Conservation (phyloP, 768 basidiomycete genomes). For the Ramaria sp. region DNA sequence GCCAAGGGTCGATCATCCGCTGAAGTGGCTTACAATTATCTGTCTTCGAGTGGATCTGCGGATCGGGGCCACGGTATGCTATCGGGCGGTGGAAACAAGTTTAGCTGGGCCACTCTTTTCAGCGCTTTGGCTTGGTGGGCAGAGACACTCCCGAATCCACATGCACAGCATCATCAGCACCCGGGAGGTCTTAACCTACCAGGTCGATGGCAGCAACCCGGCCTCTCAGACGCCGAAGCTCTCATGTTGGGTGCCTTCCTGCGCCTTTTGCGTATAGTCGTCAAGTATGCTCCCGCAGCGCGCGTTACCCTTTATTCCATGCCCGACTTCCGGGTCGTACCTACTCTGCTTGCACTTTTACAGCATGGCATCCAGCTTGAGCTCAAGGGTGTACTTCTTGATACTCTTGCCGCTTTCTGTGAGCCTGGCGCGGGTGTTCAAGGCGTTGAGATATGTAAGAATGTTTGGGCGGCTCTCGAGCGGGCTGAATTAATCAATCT, state of each 20-base stretch:
- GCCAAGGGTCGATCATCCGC: conserved; percentile 79
- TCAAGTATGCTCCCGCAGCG: conserved; percentile 63
- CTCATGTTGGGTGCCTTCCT: conserved; percentile 74
- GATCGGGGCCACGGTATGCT: conserved; percentile 39
- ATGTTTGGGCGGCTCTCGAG: conserved; percentile 80
- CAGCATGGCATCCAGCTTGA: conserved; percentile 81
- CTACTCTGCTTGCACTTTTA: conserved; percentile 67
- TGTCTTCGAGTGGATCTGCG: conserved; percentile 44
- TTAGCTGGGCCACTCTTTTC: conserved; percentile 22
- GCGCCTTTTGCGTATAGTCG: conserved; percentile 65
- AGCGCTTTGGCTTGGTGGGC: conserved; percentile 81
- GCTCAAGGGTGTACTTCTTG: conserved; percentile 77
- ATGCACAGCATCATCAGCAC: conserved; percentile 28
- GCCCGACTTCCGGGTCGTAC: conserved; percentile 71
- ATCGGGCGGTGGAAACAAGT: conserved; percentile 36
- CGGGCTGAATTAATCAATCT: conserved; percentile 66
- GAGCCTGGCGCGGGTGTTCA: conserved; percentile 62
- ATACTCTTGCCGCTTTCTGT: conserved; percentile 74
- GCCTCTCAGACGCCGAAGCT: conserved; percentile 59
- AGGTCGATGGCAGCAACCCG: conserved; percentile 20
- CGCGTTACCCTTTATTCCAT: conserved; percentile 70
- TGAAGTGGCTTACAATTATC: conserved; percentile 81
- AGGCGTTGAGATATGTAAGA: conserved; percentile 72
- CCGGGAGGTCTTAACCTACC: conserved; percentile 17
- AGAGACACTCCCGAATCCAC: conserved; percentile 35